Evolutionary conservation across 192 early-diverging fungal species (phyloP).

Genomic region (Linderina pennispora): DNA sequence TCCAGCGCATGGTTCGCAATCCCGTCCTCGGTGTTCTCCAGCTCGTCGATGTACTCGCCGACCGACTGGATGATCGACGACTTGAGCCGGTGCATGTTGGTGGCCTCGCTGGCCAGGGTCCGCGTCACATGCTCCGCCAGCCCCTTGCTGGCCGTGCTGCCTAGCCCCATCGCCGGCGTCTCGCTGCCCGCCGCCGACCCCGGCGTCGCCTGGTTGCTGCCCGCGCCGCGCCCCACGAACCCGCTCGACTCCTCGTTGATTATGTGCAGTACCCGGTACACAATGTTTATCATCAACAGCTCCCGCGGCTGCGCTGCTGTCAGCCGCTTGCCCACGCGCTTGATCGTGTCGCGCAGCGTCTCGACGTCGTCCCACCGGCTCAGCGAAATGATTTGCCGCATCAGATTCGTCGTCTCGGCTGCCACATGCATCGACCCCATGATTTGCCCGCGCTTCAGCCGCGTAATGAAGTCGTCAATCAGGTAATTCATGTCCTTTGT

Average conservation of each 20-base stretch:
- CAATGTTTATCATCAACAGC: constrained; percentile 79
- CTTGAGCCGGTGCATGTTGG: constrained; percentile 53
- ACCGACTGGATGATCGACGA: constrained; percentile 74
- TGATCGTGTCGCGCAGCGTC: constrained; percentile 56
- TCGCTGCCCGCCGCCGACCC: constrained; percentile 19
- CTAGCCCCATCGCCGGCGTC: constrained; percentile 31
- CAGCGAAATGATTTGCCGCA: constrained; percentile 70
- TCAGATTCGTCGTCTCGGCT: constrained; percentile 65
- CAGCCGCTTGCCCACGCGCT: constrained; percentile 61
- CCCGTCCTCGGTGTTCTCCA: constrained; percentile 68
- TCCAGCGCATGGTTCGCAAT: constrained; percentile 83
- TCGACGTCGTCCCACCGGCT: constrained; percentile 65
- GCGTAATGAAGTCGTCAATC: constrained; percentile 49
- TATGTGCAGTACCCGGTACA: constrained; percentile 74
- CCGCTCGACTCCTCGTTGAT: constrained; percentile 59
- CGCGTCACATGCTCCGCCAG: constrained; percentile 54
- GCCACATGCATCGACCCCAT: constrained; percentile 61
- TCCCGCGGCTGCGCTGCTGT: constrained; percentile 78
- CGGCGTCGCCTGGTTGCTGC: background rate
- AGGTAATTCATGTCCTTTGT: constrained; percentile 34
- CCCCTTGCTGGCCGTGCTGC: constrained; percentile 21
- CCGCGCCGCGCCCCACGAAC: constrained; percentile 11
- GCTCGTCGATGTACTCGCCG: constrained; percentile 82
- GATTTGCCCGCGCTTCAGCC: constrained; percentile 60
- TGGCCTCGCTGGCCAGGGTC: constrained; percentile 24